phyloP scores from a whole-genome alignment of 352 stramenopile species.

The Pythium periplocum region DNA sequence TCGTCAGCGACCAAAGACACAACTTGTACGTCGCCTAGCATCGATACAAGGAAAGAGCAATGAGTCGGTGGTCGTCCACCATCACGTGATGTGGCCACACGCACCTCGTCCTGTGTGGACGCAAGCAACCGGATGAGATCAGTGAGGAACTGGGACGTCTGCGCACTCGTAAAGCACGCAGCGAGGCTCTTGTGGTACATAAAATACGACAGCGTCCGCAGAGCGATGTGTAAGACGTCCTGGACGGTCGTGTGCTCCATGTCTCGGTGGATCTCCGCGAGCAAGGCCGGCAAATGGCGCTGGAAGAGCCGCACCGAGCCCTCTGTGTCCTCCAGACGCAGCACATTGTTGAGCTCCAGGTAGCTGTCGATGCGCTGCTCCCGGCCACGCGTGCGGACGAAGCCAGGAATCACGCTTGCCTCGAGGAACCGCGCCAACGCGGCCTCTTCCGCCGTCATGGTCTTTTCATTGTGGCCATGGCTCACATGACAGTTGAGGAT shows the following conservation, averaged over 20 bases:
- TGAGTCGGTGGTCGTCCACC: no score
- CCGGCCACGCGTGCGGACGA: conserved; percentile 27
- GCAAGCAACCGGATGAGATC: conserved; percentile 46
- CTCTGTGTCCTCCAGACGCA: conserved; percentile 49
- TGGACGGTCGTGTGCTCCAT: conserved; percentile 32
- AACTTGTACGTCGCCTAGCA: conserved; percentile 54
- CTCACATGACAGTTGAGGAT: background rate
- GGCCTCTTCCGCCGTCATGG: conserved; percentile 12
- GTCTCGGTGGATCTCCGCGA: conserved; percentile 41
- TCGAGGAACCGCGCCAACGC: conserved; percentile 20
- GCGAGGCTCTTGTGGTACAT: conserved; percentile 48
- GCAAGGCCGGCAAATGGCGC: conserved; percentile 25
- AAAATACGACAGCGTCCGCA: conserved; percentile 65
- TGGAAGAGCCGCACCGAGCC: conserved; percentile 35
- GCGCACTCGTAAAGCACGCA: conserved; percentile 26
- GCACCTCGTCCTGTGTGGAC: conserved; percentile 45
- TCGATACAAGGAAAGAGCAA: background rate
- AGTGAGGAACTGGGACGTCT: conserved; percentile 36
- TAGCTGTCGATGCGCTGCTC: conserved; percentile 49
- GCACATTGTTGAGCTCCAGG: conserved; percentile 46
- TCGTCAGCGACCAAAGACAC: conserved; percentile 57
- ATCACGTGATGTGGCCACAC: background rate
- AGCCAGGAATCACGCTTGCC: conserved; percentile 24
- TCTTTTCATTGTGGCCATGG: conserved; percentile 7
- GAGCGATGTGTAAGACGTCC: conserved; percentile 33